Evolutionary conservation across 2,329 filamentous ascomycete species (phyloP), one percentile per base, ranked within the genome.

Genomic region (Ceratocystis cubensis): DNA sequence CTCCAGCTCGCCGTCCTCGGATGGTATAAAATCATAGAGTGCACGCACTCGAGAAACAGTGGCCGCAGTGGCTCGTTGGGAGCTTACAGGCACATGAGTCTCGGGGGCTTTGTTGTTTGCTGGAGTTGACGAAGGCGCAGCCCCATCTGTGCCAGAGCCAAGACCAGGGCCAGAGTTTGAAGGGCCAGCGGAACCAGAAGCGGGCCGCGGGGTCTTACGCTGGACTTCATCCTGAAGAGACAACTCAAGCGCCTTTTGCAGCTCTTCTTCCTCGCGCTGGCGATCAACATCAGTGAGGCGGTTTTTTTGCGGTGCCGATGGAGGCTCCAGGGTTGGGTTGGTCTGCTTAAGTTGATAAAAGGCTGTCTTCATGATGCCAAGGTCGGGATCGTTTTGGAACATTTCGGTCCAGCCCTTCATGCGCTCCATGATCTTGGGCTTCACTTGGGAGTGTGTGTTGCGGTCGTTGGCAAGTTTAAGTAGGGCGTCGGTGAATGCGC

Each of bases 351-450:
- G 80, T 74, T 88, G 90, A 78, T 87, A 87, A 76, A 93, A 97
- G 68, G 93, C 92, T 73, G 96, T 90, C 75, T 92, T 88, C 94
- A 99, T 99, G 74, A 99, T 96, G 20, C 94, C 94, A 69, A 99
- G 83, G 74, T 96, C 93, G 10, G 91, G 84, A 74, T 96, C 91
- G 69, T 83, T 86, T 72, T 84, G 84, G 75, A 97, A 97, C 89
- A 96, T 96, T 72, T 94, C 89, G 67, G 88, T 86, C 94, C 94
- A 99, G 70, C 93, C 90, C 75, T 89, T 87, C 91, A 97, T 97
- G 71, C 92, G 86, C 80, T 97, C 93, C 68, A 97, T 78, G 70
- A 99, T 96, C 82, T 96, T 97, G 70, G 90, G 85, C 78, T 97
- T 97, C 74, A 99, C 94, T 76, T 96, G 91, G 74, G 88, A 88